Base-by-base conservation (phyloP, 306 rosid genomes). In the Pyrus pyrifolia region DNA sequence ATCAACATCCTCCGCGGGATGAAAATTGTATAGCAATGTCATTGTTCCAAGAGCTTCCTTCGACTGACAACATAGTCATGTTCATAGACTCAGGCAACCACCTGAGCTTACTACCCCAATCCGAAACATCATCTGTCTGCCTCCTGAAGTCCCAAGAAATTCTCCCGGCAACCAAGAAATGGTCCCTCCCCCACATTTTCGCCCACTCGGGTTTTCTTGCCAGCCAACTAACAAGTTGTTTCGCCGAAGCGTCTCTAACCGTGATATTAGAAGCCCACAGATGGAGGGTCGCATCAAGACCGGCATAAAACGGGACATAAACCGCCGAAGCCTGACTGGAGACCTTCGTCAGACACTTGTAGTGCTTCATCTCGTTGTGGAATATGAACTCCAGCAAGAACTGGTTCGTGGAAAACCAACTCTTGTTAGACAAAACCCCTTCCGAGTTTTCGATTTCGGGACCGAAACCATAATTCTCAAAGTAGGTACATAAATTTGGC, bases 121-220 rank as follows among this genome's bases (percentile, higher is more conserved):
- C 87, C 0, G 95, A 83, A 10, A 31, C 58, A 14, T 84, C 61
- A 68, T 91, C 96, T 30, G 53, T 61, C 58, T 88, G 85, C 68
- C 98, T 84, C 70, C 98, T 89, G 61, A 90, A 95, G 87, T 92
- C 97, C 98, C 97, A 95, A 44, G 98, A 79, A 76, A 95, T 95
- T 77, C 98, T 87, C 9, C 97, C 98, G 0, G 89, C 90, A 70
- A 95, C 76, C 55, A 90, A 76, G 84, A 95, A 95, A 83, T 95
- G 97, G 51, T 95, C 98, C 46, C 96, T 87, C 2, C 98, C 98
- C 84, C 77, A 89, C 96, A 95, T 80, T 79, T 12, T 86, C 74
- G 69, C 79, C 98, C 98, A 95, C 53, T 90, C 96, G 0, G 88
- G 83, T 25, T 42, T 86, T 0, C 40, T 55, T 0, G 83, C 77